Percentiles rank a stretch among this genome's conserved stretches.
These are phyloP conservation scores for Entomortierella chlamydospora DNA, from an alignment of 192 early-diverging fungal genomes.

Conservation along the genomic window DNA sequence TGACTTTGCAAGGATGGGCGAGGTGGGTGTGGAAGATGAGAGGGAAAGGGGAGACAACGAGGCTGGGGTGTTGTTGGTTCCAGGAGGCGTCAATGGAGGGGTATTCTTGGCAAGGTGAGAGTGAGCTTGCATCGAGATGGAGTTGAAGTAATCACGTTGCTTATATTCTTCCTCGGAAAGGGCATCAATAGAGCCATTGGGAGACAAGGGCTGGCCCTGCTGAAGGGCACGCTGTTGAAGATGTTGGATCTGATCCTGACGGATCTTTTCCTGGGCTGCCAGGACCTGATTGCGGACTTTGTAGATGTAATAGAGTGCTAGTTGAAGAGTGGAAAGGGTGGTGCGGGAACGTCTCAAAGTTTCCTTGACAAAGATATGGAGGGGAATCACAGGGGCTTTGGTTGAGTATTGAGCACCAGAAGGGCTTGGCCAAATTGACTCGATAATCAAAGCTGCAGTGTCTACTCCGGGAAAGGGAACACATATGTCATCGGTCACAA, in stretches of 20 bases:
- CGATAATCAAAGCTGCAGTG: slow-evolving; percentile 74
- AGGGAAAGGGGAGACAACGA: slow-evolving; percentile 41
- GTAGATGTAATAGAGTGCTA: slow-evolving; percentile 76
- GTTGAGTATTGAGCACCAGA: slow-evolving; percentile 44
- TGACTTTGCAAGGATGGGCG: slow-evolving; percentile 56
- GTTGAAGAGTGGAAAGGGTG: slow-evolving; percentile 78
- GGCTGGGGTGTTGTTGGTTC: slow-evolving; percentile 47
- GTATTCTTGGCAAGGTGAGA: slow-evolving; percentile 25
- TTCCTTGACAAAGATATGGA: slow-evolving; percentile 72
- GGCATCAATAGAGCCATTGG: slow-evolving; percentile 31
- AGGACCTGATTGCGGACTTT: slow-evolving; percentile 63
- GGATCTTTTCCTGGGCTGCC: slow-evolving; percentile 52
- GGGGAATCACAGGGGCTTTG: slow-evolving; percentile 60
- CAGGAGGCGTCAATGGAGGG: slow-evolving; percentile 51
- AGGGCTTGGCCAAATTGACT: slow-evolving; percentile 64
- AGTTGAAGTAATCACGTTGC: slow-evolving; percentile 46
- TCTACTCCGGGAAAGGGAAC: slow-evolving; percentile 56
- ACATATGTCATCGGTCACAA: neutral
- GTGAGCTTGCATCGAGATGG: slow-evolving; percentile 22
- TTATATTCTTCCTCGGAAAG: slow-evolving; percentile 30
- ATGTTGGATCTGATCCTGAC: slow-evolving; percentile 40
- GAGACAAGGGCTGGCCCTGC: slow-evolving; percentile 25
- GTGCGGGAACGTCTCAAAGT: slow-evolving; percentile 74
- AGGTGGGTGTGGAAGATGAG: slow-evolving; percentile 24
- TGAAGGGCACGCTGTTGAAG: slow-evolving; percentile 31